A percentile compares a stretch with the other conserved stretches of the same genome.
phyloP scores from a whole-genome alignment of 108 stramenopile species.

The Cyclotella choctawhatcheeana region DNA sequence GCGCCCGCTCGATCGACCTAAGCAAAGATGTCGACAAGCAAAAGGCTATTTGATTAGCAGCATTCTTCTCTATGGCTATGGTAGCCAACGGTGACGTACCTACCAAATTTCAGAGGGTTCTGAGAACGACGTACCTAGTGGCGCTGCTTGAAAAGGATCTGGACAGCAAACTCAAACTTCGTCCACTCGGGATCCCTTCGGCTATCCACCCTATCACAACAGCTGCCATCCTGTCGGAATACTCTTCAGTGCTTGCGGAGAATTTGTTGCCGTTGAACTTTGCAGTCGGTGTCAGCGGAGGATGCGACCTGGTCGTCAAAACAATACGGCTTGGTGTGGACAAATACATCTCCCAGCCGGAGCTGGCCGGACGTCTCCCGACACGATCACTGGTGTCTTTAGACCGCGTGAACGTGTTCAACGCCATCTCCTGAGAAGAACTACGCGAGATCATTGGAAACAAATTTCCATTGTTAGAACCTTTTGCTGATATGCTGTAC shows the following conservation, averaged over 20 bases:
- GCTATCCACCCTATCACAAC: slow-evolving; percentile 24
- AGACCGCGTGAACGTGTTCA: slow-evolving; percentile 36
- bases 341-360: slow-evolving; percentile 11
- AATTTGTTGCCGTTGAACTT: slow-evolving; percentile 33
- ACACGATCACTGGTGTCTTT: slow-evolving; percentile 16
- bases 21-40: neutral
- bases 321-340: slow-evolving; percentile 12
- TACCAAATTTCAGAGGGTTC: neutral
- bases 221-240: neutral
- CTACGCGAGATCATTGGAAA: slow-evolving; percentile 6
- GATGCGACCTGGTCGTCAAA: slow-evolving; percentile 14
- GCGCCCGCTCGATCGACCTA: neutral
- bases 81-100: neutral
- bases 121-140: neutral
- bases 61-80: neutral
- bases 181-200: slow-evolving; percentile 24
- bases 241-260: neutral
- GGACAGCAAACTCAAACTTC: neutral
- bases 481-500: neutral
- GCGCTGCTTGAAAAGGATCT: neutral
- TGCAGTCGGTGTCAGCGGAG: slow-evolving; percentile 15
- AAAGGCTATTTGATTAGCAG: neutral
- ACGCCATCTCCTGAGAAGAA: slow-evolving; percentile 5
- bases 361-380: neutral
- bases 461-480: neutral